These are phyloP conservation scores for Vitis hybrid DNA, from an alignment of 177 flowering plant genomes.

Conservation along the genomic window DNA sequence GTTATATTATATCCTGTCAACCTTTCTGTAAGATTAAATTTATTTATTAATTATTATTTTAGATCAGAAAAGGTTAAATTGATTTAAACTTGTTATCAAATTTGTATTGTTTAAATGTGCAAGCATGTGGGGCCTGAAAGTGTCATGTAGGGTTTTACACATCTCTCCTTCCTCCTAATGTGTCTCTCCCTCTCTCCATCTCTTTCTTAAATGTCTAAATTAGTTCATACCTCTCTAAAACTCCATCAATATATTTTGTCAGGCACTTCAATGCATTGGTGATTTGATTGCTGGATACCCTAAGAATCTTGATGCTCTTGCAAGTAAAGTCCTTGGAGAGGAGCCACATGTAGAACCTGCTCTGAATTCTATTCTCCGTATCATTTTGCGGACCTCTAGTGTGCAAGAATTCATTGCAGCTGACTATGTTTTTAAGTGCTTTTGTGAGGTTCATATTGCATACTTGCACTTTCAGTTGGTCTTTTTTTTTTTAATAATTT, in stretches of 20 bases:
- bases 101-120: too few species aligned
- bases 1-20: too few species aligned
- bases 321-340: slow-evolving; percentile 85
- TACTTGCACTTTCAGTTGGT: background rate
- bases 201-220: background rate
- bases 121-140: too few species aligned
- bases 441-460: slow-evolving; percentile 74
- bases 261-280: slow-evolving; percentile 89
- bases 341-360: slow-evolving; percentile 81
- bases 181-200: background rate
- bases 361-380: slow-evolving; percentile 75
- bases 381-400: slow-evolving; percentile 77
- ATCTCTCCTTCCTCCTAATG: background rate
- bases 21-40: too few species aligned
- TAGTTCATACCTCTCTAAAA: background rate
- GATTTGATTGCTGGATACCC: slow-evolving; percentile 70
- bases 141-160: too few species aligned
- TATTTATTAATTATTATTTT: too few species aligned
- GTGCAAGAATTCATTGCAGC: slow-evolving; percentile 82
- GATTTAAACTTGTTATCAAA: too few species aligned
- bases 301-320: slow-evolving; percentile 68
- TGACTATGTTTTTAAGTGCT: slow-evolving; percentile 80
- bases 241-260: slow-evolving; percentile 1
- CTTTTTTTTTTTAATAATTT: background rate
- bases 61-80: too few species aligned